Base-by-base conservation (phyloP, 2,329 filamentous ascomycete genomes). In the Falciphora oryzae region DNA sequence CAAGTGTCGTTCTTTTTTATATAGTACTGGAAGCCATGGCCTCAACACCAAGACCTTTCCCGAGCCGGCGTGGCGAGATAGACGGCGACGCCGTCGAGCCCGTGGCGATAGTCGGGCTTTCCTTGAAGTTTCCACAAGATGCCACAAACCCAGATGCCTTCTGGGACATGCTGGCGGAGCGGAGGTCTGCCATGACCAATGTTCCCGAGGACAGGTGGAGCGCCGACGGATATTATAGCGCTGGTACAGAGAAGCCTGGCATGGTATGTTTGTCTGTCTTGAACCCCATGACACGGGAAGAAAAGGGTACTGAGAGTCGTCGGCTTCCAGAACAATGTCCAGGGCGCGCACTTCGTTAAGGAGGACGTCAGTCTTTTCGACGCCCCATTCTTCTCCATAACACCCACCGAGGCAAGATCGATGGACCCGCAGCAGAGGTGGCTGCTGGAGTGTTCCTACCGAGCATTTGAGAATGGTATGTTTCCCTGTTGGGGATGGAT, bases 51-150 rank as follows among this genome's bases (percentile, higher is more conserved):
- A n/a, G n/a, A 22, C 18, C 1, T 11, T 53, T n/a, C 38, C 18
- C 38, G 4, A 13, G 3, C 16, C 38, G 38, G 38, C 16, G 38
- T 25, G 44, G 44, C 44, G 44, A 53, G 44, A 3, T 53, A 10
- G 44, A 53, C 44, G n/a, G 44, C 22, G 44, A 53, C 7, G 18
- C 22, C n/a, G 58, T 35, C 14, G 61, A 38, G 14, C 61, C 61
- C 61, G 31, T 79, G 59, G 78, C 76, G 27, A 71, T 79, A 25
- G 67, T 79, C 57, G 77, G 77, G 58, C 71, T 71, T 13, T 73
- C 71, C 16, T 77, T 76, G 65, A 73, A 75, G 27, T 75, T 78
- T n/a, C 74, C 76, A 0, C 75, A 75, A 10, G 70, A 69, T 57
- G 72, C 73, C 2, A 72, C 67, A 1, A 72, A 70, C 25, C 72